These are phyloP conservation scores for Nothophoma quercina DNA, from an alignment of 2,329 filamentous ascomycete species.

Conservation along the genomic window DNA sequence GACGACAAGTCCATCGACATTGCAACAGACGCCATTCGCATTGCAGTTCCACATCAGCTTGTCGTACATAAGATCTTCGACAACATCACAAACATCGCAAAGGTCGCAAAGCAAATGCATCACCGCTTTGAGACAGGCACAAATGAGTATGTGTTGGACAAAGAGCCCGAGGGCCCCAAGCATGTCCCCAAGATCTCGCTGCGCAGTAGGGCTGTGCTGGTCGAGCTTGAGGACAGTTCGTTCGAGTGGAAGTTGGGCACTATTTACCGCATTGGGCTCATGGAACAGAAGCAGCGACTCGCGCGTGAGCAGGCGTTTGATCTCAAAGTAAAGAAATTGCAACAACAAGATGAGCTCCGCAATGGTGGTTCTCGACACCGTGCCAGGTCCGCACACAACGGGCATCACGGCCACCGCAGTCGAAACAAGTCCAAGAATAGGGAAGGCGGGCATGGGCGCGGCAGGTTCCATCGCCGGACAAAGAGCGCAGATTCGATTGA, in stretches of 20 bases:
- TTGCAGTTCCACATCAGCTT: slow-evolving; percentile 90
- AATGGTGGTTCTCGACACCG: slow-evolving; percentile 58
- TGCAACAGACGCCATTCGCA: slow-evolving; percentile 81
- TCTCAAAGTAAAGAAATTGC: slow-evolving; percentile 85
- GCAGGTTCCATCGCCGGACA: slow-evolving; percentile 48
- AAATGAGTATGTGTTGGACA: slow-evolving; percentile 87
- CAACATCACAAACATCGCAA: slow-evolving; percentile 86
- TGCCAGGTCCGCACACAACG: slow-evolving; percentile 59
- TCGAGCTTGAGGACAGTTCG: slow-evolving; percentile 93
- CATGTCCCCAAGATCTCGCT: slow-evolving; percentile 85
- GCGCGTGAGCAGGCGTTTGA: slow-evolving; percentile 90
- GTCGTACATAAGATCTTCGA: slow-evolving; percentile 91
- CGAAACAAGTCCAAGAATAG: slow-evolving; percentile 47
- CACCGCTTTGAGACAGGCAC: slow-evolving; percentile 89
- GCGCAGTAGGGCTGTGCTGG: slow-evolving; percentile 80
- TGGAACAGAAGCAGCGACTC: slow-evolving; percentile 88
- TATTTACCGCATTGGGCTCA: slow-evolving; percentile 87
- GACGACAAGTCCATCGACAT: slow-evolving; percentile 87
- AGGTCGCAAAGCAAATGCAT: slow-evolving; percentile 88
- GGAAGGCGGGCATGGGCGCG: slow-evolving; percentile 35
- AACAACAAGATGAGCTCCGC: slow-evolving; percentile 64
- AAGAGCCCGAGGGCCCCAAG: slow-evolving; percentile 85
- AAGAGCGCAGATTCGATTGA: slow-evolving; percentile 47
- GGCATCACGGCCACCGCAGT: slow-evolving; percentile 42
- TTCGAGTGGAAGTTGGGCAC: slow-evolving; percentile 97